phyloP scores from a whole-genome alignment of 768 basidiomycete genomes.

The Lactarius sanguifluus region DNA sequence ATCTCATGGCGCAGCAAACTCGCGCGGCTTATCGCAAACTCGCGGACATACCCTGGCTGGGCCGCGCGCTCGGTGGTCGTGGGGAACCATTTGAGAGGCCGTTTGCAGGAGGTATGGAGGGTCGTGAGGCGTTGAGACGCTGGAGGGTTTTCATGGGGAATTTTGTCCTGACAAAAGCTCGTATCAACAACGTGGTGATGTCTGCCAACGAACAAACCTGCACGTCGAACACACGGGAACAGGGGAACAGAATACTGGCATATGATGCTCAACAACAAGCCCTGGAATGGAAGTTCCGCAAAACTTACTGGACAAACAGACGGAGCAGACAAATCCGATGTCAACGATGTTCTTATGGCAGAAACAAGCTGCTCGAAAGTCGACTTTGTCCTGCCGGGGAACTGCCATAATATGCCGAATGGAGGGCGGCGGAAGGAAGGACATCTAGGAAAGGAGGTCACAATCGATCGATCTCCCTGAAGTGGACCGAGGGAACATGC shows the following conservation, averaged over 20 bases:
- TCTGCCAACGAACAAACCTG: constrained; percentile 53
- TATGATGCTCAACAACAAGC: constrained; percentile 6
- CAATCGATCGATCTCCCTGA: neutral
- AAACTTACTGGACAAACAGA: constrained; percentile 89
- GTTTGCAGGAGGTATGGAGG: constrained; percentile 28
- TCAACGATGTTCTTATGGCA: constrained; percentile 98
- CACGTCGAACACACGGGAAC: constrained; percentile 93
- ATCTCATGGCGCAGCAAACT: neutral
- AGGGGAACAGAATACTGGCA: constrained; percentile 87
- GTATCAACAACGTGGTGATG: neutral
- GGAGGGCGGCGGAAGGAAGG: constrained; percentile 68
- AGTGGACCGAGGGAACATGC: constrained; percentile 41
- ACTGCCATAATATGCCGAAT: constrained; percentile 77
- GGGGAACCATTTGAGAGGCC: constrained; percentile 25
- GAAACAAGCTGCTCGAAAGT: constrained; percentile 97
- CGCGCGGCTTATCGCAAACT: constrained; percentile 23
- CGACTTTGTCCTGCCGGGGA: constrained; percentile 92
- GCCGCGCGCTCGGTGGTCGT: constrained; percentile 23
- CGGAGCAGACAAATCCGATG: constrained; percentile 97
- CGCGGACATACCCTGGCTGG: constrained; percentile 24
- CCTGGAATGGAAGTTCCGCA: neutral
- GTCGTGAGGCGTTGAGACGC: constrained; percentile 62
- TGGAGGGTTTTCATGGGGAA: constrained; percentile 93
- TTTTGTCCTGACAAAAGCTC: constrained; percentile 63
- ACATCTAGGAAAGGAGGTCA: constrained; percentile 59